Evolutionary conservation across 2,329 filamentous ascomycete species (phyloP), one percentile per base, ranked within the genome.

Genomic region (Clonostachys byssicola): DNA sequence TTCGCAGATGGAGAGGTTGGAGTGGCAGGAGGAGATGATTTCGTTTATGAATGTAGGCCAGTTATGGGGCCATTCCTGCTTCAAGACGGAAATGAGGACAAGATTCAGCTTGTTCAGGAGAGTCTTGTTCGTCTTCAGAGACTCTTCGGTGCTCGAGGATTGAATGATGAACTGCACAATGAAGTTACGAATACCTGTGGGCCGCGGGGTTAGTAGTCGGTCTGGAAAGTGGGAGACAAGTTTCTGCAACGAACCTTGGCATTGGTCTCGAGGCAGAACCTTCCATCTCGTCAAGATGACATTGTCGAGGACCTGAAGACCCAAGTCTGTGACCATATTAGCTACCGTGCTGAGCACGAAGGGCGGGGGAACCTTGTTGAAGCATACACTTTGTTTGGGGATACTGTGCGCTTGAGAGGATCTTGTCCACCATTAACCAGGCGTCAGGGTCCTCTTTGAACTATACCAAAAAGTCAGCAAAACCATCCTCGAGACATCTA

Each of bases 41-140:
- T 99, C 94, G 76, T 97, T 97, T 80, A 99, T 97, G 71, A 99
- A 99, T 17, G 91, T 96, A 12, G 95, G 94, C 94, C 95, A 99
- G 77, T 99, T 95, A 72, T 97, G 92, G 48, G 94, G 94, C 94
- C 94, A 99, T 71, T 99, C 94, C 72, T 99, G 94, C 78, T 99
- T 99, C 63, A 99, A 77, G 53, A 99, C 92, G 49, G 92, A 96
- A 58, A 99, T 90, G 54, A 99, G 86, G 49, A 97, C 92, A 60
- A 99, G 81, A 63, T 99, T 99, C 52, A 99, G 85, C 77, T 99
- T 99, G 80, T 97, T 97, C 63, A 99, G 77, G 50, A 99, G 83
- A 34, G 92, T 92, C 63, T 89, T 87, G 70, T 97, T 87, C 58
- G 81, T 75, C 66, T 86, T 88, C 57, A 96, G 77, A 54, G 85